Evolutionary conservation across 495 filamentous ascomycete genomes (phyloP), one percentile per base, ranked within the genome.

Genomic region (Tuber indicum): DNA sequence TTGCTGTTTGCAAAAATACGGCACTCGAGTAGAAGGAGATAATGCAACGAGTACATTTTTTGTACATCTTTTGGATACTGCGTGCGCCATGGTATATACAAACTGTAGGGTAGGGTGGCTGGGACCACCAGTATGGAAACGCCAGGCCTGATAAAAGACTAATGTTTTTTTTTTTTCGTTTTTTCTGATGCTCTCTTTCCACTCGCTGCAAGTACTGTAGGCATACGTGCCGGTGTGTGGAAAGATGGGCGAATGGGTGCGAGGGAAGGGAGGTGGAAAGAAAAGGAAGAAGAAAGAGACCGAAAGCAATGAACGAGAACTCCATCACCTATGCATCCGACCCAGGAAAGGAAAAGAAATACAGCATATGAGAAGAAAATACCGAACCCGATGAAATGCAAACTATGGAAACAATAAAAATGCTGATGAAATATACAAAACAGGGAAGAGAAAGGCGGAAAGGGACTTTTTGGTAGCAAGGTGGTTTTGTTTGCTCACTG

Each of bases 311-410:
- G 58, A 66, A 58, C 49, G n/a, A 66, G 58, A 66, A 66, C 58
- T 66, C 58, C 58, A 66, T 66, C 26, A 10, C 58, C 58, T 58
- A 66, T 66, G 58, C 58, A 66, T 32, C 58, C 58, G 58, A 66
- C 58, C 58, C n/a, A 32, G 58, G 14, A 62, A 66, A 32, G n/a
- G n/a, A 32, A 32, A 66, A 17, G 58, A 66, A 32, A 66, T 66
- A 66, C 58, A 66, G 58, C 58, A 66, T n/a, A 66, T 66, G 58
- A 7, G 26, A 66, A 32, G 58, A 66, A 66, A 32, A 66, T 66
- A 32, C 58, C 26, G 58, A 17, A 32, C 58, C 58, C 58, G 58
- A 66, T 66, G 58, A 66, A 66, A 66, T 66, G n/a, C 58, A n/a
- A 66, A 66, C 26, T 66, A 66, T 66, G 58, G 26, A 66, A 66